Evolutionary conservation across 495 filamentous ascomycete genomes (phyloP).

Genomic region (Daldinia vernicosa): DNA sequence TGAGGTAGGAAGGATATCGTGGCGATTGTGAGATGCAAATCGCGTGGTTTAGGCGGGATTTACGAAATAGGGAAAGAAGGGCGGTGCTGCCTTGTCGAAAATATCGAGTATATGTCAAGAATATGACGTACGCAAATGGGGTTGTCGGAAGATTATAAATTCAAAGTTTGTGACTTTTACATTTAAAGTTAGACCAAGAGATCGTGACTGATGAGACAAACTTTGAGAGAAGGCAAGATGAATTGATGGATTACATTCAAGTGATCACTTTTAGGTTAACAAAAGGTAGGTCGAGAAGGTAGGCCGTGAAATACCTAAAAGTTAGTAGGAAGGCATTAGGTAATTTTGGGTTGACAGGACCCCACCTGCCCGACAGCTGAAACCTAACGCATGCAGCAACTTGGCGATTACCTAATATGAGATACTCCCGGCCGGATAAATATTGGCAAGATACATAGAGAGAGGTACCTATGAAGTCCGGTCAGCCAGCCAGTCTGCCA

Average conservation of each 20-base stretch:
- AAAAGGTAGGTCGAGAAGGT: background rate
- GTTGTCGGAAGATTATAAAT: background rate
- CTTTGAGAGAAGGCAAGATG: conserved; percentile 5
- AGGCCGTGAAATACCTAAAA: background rate
- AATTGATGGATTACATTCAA: background rate
- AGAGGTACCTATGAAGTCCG: no score
- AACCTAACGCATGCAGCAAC: background rate
- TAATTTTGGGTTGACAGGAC: conserved; percentile 5
- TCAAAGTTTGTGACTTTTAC: background rate
- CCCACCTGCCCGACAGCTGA: conserved; percentile 7
- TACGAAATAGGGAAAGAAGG: background rate
- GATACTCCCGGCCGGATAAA: conserved; percentile 5
- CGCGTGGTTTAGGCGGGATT: conserved; percentile 9
- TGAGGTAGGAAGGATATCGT: conserved; percentile 3
- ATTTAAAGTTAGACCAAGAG: background rate
- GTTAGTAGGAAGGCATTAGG: background rate
- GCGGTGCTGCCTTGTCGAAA: background rate
- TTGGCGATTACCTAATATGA: background rate
- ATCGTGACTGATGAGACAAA: conserved; percentile 10
- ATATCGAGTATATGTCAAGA: background rate
- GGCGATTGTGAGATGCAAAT: background rate
- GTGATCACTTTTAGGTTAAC: background rate
- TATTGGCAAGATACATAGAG: conserved; percentile 4
- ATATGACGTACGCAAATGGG: background rate
- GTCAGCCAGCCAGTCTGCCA: background rate